Percentiles rank a stretch among this genome's conserved stretches.
Conservation (phyloP, 768 basidiomycete species). For the Pholiota molesta region DNA sequence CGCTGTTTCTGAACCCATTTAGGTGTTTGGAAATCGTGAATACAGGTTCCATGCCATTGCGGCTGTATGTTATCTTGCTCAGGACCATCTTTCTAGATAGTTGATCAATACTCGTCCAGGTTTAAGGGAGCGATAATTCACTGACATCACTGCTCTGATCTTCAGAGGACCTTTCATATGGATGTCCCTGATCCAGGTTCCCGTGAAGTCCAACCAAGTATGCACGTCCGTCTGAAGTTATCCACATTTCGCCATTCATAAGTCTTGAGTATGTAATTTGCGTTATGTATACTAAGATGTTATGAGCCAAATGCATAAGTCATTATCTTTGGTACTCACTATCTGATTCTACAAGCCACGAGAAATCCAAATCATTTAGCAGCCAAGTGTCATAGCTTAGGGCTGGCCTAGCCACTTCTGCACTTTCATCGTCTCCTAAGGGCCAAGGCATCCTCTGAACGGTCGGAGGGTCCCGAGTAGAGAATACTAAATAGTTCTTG, state of each 20-base stretch:
- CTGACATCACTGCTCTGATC: constrained; percentile 27
- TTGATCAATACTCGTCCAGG: background rate
- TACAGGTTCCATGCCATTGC: constrained; percentile 78
- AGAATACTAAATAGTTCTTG: constrained; percentile 68
- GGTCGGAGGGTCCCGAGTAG: constrained; percentile 73
- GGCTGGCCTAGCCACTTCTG: constrained; percentile 33
- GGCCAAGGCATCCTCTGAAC: constrained; percentile 90
- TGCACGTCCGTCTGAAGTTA: constrained; percentile 82
- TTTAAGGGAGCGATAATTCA: background rate
- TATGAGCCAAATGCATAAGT: background rate
- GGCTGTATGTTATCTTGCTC: constrained; percentile 24
- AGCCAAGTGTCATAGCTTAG: constrained; percentile 59
- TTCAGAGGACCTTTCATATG: constrained; percentile 22
- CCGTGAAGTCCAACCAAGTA: constrained; percentile 75
- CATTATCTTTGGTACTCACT: constrained; percentile 43
- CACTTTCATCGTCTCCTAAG: constrained; percentile 37
- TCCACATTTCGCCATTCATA: constrained; percentile 77
- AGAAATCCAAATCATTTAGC: constrained; percentile 53
- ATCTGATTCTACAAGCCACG: constrained; percentile 76
- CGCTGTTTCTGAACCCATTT: constrained; percentile 82
- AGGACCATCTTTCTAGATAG: constrained; percentile 5
- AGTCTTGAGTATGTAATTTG: constrained; percentile 61
- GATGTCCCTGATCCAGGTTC: constrained; percentile 27
- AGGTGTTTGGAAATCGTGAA: constrained; percentile 74
- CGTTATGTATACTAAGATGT: constrained; percentile 57